Evolutionary conservation across 1,284 basidiomycete genomes (phyloP).

Genomic region (Apiotrichum gracile): DNA sequence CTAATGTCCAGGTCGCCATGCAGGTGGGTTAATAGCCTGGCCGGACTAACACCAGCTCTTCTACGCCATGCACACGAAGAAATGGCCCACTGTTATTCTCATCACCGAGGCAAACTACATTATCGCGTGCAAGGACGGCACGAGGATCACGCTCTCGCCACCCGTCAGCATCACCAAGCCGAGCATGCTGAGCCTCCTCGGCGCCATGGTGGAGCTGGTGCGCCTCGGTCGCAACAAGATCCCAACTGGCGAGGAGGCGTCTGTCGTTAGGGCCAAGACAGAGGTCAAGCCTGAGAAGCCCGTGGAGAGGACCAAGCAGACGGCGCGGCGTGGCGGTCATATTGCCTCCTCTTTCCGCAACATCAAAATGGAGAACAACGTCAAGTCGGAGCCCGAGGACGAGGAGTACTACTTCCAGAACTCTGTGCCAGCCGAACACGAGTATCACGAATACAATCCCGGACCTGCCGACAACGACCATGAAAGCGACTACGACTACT

Average conservation of each 20-base stretch:
- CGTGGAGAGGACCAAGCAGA: too few relatives aligned
- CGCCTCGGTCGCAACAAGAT: not conserved
- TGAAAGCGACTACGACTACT: not conserved
- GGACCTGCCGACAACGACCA: not conserved
- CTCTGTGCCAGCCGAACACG: too few relatives aligned
- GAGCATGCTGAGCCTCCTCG: not conserved
- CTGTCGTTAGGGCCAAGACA: too few relatives aligned
- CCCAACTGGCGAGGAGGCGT: not conserved
- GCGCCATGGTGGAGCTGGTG: not conserved
- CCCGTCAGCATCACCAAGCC: not conserved
- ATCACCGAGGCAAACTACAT: not conserved
- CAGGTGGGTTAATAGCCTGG: not conserved
- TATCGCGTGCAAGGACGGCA: not conserved
- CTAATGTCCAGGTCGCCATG: not conserved
- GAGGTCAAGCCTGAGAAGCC: too few relatives aligned
- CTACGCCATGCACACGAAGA: not conserved
- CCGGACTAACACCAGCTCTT: not conserved
- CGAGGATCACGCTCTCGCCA: not conserved
- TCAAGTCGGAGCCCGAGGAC: too few relatives aligned
- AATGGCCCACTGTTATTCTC: not conserved
- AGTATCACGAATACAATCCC: too few relatives aligned
- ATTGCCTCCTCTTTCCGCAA: too few relatives aligned
- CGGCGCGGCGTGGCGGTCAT: too few relatives aligned
- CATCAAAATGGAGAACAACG: too few relatives aligned
- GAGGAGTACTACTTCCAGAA: too few relatives aligned